These are phyloP conservation scores for Leccinum ochraceum DNA, from an alignment of 768 basidiomycete genomes.

Conservation along the genomic window DNA sequence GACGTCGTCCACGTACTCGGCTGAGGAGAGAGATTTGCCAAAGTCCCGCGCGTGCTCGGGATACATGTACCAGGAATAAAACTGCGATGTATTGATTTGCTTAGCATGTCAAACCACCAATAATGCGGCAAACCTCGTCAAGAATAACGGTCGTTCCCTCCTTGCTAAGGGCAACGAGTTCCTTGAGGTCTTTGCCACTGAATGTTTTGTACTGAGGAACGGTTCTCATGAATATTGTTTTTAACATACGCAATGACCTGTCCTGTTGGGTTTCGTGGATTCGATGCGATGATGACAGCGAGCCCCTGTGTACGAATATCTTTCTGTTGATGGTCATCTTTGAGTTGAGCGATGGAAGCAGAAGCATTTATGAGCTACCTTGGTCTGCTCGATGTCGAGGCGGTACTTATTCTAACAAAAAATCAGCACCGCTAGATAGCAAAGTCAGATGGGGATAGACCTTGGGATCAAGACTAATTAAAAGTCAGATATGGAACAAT, in stretches of 20 bases:
- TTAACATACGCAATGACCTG: constrained; percentile 66
- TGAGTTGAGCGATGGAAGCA: constrained; percentile 4
- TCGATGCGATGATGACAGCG: constrained; percentile 83
- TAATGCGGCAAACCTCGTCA: constrained; percentile 60
- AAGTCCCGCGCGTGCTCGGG: constrained; percentile 72
- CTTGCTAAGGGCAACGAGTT: constrained; percentile 70
- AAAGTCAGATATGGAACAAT: constrained; percentile 4
- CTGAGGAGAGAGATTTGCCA: constrained; percentile 71
- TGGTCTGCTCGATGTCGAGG: constrained; percentile 78
- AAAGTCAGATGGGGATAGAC: constrained; percentile 23
- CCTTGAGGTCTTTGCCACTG: constrained; percentile 78
- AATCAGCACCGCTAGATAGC: constrained; percentile 7
- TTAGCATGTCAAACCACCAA: not conserved
- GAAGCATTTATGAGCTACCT: constrained; percentile 40
- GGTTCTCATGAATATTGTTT: not conserved
- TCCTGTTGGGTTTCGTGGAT: constrained; percentile 98
- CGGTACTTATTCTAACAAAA: constrained; percentile 60
- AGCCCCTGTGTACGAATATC: constrained; percentile 85
- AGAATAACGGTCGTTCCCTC: constrained; percentile 84
- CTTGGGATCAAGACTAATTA: constrained; percentile 47
- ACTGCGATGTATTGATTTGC: not conserved
- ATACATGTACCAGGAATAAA: constrained; percentile 89
- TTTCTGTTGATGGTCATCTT: constrained; percentile 41
- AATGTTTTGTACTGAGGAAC: constrained; percentile 9
- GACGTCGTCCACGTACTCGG: constrained; percentile 84